A percentile compares a stretch with the other conserved stretches of the same genome.
Evolutionary conservation across 805 yeast genomes (phyloP).

Genomic region (Sugiyamaella boreocaroliniensis): DNA sequence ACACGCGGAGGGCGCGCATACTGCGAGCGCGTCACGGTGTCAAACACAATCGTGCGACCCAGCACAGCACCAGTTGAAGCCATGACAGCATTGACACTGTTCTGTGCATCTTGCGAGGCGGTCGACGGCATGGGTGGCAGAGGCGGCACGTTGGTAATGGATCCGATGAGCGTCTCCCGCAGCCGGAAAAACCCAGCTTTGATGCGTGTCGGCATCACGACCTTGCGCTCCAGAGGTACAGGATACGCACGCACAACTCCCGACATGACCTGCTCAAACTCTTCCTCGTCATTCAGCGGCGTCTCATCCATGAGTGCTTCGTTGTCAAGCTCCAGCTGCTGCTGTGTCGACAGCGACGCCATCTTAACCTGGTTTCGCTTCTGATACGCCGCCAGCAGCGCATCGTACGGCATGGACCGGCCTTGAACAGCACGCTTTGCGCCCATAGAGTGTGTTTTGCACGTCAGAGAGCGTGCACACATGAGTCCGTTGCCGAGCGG

Average conservation of each 20-base stretch:
- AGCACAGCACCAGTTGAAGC: conserved; percentile 29
- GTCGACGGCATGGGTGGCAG: conserved; percentile 40
- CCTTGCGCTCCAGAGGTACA: conserved; percentile 64
- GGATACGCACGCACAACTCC: conserved; percentile 78
- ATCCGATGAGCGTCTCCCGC: conserved; percentile 86
- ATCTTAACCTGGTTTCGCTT: conserved; percentile 80
- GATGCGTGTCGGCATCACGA: conserved; percentile 59
- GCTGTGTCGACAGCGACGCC: conserved; percentile 41
- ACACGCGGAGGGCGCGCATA: conserved; percentile 29
- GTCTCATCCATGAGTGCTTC: conserved; percentile 25
- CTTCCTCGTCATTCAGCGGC: conserved; percentile 77
- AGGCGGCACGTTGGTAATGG: conserved; percentile 49
- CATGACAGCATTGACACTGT: conserved; percentile 23
- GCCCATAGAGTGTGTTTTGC: conserved; percentile 93
- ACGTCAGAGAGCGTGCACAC: conserved; percentile 84
- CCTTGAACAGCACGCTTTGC: conserved; percentile 88
- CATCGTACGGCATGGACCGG: conserved; percentile 80
- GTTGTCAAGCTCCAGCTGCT: conserved; percentile 29
- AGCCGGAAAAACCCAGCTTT: conserved; percentile 67
- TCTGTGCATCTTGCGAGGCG: background rate
- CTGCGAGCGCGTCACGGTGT: conserved; percentile 23
- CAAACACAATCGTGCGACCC: conserved; percentile 31
- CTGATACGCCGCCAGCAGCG: conserved; percentile 77
- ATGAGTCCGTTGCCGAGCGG: conserved; percentile 78
- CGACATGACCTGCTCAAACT: conserved; percentile 77